These are phyloP conservation scores for Curvularia hawaiiensis DNA, from an alignment of 2,329 filamentous ascomycete genomes.

Conservation along the genomic window DNA sequence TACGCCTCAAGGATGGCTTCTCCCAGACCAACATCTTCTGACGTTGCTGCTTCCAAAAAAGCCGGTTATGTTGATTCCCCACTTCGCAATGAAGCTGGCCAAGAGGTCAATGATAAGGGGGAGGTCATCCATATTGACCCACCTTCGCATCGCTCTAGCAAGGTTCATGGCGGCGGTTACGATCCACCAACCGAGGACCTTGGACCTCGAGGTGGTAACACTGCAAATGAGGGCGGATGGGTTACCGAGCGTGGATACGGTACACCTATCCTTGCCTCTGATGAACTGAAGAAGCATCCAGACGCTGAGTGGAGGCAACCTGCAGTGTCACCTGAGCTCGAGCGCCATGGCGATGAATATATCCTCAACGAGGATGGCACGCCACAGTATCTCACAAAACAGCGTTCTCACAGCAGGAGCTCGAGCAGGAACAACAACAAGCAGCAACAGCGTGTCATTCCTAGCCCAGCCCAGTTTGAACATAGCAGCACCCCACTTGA, in stretches of 20 bases:
- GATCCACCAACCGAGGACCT: constrained; percentile 59
- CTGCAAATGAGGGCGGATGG: constrained; percentile 54
- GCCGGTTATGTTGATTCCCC: constrained; percentile 57
- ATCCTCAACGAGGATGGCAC: constrained; percentile 52
- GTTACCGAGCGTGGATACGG: constrained; percentile 67
- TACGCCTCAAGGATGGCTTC: constrained; percentile 77
- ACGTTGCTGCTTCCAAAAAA: constrained; percentile 52
- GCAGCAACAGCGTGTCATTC: constrained; percentile 45
- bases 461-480: constrained; percentile 53
- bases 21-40: constrained; percentile 62
- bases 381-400: constrained; percentile 54
- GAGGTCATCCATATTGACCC: constrained; percentile 80
- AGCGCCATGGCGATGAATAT: constrained; percentile 62
- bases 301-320: constrained; percentile 73
- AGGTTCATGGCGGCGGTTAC: constrained; percentile 56
- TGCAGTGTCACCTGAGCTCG: constrained; percentile 74
- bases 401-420: constrained; percentile 57
- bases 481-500: constrained; percentile 72
- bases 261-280: constrained; percentile 84
- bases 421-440: constrained; percentile 63
- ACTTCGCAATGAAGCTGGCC: constrained; percentile 54
- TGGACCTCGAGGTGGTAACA: constrained; percentile 53
- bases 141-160: constrained; percentile 54
- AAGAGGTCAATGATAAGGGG: constrained; percentile 57
- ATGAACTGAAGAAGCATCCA: constrained; percentile 80